Percentiles rank a stretch among this genome's conserved stretches.
Evolutionary conservation across 495 filamentous ascomycete genomes (phyloP).

Genomic region (Bacidia gigantensis): DNA sequence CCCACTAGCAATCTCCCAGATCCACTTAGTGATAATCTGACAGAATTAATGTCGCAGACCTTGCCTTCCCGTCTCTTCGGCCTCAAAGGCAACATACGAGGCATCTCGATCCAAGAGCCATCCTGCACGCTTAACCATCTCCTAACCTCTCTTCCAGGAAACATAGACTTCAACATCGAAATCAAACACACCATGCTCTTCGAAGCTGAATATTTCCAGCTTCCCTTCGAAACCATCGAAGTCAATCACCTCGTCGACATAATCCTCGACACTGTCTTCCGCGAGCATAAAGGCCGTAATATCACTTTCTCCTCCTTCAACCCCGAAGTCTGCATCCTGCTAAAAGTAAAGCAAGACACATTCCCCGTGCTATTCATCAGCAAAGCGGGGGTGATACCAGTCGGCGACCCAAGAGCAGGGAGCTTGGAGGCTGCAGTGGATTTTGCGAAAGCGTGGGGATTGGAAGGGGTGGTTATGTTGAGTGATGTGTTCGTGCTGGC

Average conservation of each 20-base stretch:
- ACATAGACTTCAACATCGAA: slow-evolving; percentile 28
- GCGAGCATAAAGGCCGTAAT: slow-evolving; percentile 12
- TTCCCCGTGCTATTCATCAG: slow-evolving; percentile 31
- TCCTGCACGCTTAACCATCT: slow-evolving; percentile 27
- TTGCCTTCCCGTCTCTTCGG: slow-evolving; percentile 23
- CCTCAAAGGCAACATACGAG: slow-evolving; percentile 27
- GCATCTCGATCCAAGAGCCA: slow-evolving; percentile 25
- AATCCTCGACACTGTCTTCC: slow-evolving; percentile 22
- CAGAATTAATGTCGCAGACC: slow-evolving; percentile 25
- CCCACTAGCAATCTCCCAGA: slow-evolving; percentile 9
- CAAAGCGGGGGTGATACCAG: slow-evolving; percentile 22
- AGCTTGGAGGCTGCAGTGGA: slow-evolving; percentile 27
- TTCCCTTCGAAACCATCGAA: slow-evolving; percentile 26
- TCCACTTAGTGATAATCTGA: not conserved
- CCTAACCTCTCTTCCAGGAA: slow-evolving; percentile 21
- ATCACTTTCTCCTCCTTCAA: slow-evolving; percentile 33
- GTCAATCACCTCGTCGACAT: slow-evolving; percentile 31
- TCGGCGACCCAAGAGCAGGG: slow-evolving; percentile 18
- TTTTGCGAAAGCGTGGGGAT: slow-evolving; percentile 26
- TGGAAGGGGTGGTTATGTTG: slow-evolving; percentile 25
- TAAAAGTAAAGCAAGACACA: slow-evolving; percentile 25
- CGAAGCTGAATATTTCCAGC: slow-evolving; percentile 27
- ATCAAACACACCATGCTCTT: slow-evolving; percentile 28
- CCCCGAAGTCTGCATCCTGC: slow-evolving; percentile 31
- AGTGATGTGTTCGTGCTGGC: slow-evolving; percentile 24